Evolutionary conservation across 1,284 basidiomycete genomes (phyloP).

Genomic region (Tetrapyrgos nigripes): DNA sequence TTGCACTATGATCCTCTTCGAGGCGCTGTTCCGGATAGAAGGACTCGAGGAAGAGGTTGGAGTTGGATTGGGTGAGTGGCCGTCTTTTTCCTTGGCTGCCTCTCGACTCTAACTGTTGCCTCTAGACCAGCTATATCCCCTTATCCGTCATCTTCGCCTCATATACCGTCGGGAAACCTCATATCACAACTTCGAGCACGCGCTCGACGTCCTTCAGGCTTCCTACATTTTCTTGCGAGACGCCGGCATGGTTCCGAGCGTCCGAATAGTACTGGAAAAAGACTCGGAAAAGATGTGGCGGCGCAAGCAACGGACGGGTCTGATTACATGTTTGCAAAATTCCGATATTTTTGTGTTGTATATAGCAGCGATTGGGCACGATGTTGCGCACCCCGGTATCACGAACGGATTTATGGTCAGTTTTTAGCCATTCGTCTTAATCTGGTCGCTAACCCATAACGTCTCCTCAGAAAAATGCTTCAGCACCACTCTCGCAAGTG

Average conservation of each 20-base stretch:
- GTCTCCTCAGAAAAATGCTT: constrained; percentile 82
- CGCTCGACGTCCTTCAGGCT: constrained; percentile 93
- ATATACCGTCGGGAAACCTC: constrained; percentile 91
- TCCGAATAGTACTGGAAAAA: constrained; percentile 57
- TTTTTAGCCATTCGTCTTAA: constrained; percentile 22
- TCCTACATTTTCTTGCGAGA: constrained; percentile 83
- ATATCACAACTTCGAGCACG: constrained; percentile 97
- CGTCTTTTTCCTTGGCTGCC: neutral
- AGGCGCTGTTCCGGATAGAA: constrained; percentile 73
- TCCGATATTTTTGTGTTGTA: constrained; percentile 85
- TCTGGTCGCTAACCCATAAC: constrained; percentile 18
- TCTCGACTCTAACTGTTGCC: constrained; percentile 15
- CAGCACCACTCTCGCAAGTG: constrained; percentile 84
- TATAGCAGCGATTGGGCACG: constrained; percentile 92
- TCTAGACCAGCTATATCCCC: constrained; percentile 72
- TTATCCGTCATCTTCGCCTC: constrained; percentile 82
- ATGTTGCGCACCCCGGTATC: constrained; percentile 94
- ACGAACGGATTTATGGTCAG: constrained; percentile 91
- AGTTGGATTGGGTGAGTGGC: constrained; percentile 67
- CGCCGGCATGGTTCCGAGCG: constrained; percentile 81
- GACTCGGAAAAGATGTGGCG: constrained; percentile 53
- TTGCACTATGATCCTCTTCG: constrained; percentile 83
- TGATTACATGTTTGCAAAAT: constrained; percentile 60
- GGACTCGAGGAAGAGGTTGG: constrained; percentile 74
- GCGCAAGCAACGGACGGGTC: constrained; percentile 45